Evolutionary conservation across 768 basidiomycete species (phyloP).

Genomic region (Tephrocybe sp.): DNA sequence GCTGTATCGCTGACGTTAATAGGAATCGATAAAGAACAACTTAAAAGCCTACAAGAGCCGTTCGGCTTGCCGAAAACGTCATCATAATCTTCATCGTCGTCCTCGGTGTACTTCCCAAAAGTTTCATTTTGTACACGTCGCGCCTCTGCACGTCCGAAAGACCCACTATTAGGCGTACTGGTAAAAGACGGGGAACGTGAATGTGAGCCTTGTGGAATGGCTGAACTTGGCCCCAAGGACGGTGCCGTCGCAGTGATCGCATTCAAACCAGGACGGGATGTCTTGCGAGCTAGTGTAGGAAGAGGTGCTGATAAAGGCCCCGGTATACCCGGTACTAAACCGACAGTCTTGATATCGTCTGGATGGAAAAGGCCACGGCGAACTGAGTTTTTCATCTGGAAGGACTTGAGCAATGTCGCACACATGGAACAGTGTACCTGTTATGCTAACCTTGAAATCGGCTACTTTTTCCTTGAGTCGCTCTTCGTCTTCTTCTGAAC

Average conservation of each 20-base stretch:
- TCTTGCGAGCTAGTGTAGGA: conserved; percentile 48
- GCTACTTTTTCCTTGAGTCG: conserved; percentile 75
- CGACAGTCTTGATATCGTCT: conserved; percentile 82
- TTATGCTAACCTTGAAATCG: conserved; percentile 66
- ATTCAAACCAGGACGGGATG: conserved; percentile 52
- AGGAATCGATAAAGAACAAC: background rate
- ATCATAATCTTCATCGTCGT: conserved; percentile 89
- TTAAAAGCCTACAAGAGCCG: conserved; percentile 49
- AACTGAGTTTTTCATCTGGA: conserved; percentile 65
- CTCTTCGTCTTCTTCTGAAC: conserved; percentile 70
- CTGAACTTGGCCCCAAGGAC: conserved; percentile 27
- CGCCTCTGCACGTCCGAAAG: conserved; percentile 68
- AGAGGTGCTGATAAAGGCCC: conserved; percentile 70
- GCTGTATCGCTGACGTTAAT: conserved; percentile 25
- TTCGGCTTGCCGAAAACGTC: conserved; percentile 87
- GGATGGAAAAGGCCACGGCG: conserved; percentile 84
- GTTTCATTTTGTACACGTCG: conserved; percentile 48
- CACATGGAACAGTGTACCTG: background rate
- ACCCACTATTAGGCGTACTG: conserved; percentile 43
- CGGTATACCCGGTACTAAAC: conserved; percentile 46
- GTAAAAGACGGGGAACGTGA: conserved; percentile 59
- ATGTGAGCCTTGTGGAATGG: conserved; percentile 33
- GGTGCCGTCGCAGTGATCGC: conserved; percentile 32
- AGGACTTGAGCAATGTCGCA: background rate
- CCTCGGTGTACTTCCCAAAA: conserved; percentile 84